Base-by-base conservation (phyloP, 2,329 filamentous ascomycete genomes). In the Colletotrichum karsti region DNA sequence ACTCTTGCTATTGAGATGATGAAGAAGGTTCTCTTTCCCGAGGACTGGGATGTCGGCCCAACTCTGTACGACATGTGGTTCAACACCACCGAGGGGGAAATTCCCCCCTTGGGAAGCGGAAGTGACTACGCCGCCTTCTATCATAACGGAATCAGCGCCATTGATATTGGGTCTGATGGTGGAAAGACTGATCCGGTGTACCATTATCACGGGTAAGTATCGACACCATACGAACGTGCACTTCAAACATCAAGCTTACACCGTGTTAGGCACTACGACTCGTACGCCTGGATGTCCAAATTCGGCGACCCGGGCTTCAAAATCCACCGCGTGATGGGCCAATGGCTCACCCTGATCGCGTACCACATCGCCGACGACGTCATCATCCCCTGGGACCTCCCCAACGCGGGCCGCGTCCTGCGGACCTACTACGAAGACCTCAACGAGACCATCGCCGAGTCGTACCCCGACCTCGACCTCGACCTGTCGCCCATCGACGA, bases 221-320 rank as follows among this genome's bases (percentile, higher is more conserved):
- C 8, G 1, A 30, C 22, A 9, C 4, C n/a, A n/a, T n/a, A n/a
- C n/a, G n/a, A n/a, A n/a, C n/a, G n/a, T n/a, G n/a, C n/a, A n/a
- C n/a, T n/a, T n/a, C n/a, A n/a, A n/a, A n/a, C n/a, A n/a, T n/a
- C n/a, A n/a, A n/a, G n/a, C n/a, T n/a, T n/a, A n/a, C n/a, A n/a
- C n/a, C n/a, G n/a, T n/a, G n/a, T n/a, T n/a, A 67, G 64, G 18
- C 58, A 67, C 22, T 67, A 67, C 4, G 64, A 67, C 24, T 67
- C 33, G 0, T 85, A 84, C 68, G 79, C 83, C 65, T 87, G 85
- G 85, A 87, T 87, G 84, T 71, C 75, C 0, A 82, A 77, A 0
- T 87, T 81, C 63, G 85, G 83, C 5, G 85, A 87, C 71, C 83
- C 83, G 0, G 84, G 81, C 3, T 87, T 85, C 73, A 74, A 78